Conservation (phyloP, 441 rosid genomes). For the Euphorbia neoarborescens region DNA sequence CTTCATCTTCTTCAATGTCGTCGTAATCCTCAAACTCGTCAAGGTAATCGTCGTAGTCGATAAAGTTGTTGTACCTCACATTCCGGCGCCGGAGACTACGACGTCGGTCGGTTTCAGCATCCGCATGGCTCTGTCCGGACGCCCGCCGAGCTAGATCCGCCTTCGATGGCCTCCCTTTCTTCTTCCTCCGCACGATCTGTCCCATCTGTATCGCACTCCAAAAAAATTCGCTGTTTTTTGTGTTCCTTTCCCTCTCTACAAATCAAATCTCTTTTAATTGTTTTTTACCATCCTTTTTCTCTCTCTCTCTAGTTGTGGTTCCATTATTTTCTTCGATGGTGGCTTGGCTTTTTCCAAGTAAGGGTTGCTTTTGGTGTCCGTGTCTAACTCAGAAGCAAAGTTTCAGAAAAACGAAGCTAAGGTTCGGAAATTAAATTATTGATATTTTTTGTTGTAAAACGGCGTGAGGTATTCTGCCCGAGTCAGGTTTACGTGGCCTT, state of each 20-base stretch:
- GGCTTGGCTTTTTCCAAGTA: conserved; percentile 29
- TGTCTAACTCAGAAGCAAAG: conserved; percentile 32
- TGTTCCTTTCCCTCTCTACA: conserved; percentile 28
- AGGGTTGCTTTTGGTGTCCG: conserved; percentile 21
- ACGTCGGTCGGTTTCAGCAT: conserved; percentile 36
- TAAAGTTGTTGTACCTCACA: conserved; percentile 66
- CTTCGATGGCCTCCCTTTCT: conserved; percentile 89
- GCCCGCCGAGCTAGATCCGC: conserved; percentile 65
- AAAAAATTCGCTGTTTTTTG: conserved; percentile 17
- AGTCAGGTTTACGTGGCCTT: conserved; percentile 24
- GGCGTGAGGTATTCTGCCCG: conserved; percentile 32
- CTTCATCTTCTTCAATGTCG: conserved; percentile 29
- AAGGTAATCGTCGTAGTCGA: conserved; percentile 65
- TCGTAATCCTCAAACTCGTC: conserved; percentile 58
- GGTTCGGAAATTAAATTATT: conserved; percentile 41
- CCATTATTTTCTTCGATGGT: conserved; percentile 25
- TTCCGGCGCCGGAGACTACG: conserved; percentile 73
- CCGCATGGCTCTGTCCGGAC: conserved; percentile 19
- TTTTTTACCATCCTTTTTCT: conserved; percentile 7
- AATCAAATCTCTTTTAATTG: conserved; percentile 18
- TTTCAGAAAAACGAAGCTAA: conserved; percentile 16
- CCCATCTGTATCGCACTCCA: conserved; percentile 39
- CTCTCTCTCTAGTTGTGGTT: conserved; percentile 15
- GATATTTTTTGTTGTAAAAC: conserved; percentile 20
- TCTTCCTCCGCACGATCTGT: conserved; percentile 86